Conservation (phyloP, 169 alveolate genomes). For the Eimeria maxima region DNA sequence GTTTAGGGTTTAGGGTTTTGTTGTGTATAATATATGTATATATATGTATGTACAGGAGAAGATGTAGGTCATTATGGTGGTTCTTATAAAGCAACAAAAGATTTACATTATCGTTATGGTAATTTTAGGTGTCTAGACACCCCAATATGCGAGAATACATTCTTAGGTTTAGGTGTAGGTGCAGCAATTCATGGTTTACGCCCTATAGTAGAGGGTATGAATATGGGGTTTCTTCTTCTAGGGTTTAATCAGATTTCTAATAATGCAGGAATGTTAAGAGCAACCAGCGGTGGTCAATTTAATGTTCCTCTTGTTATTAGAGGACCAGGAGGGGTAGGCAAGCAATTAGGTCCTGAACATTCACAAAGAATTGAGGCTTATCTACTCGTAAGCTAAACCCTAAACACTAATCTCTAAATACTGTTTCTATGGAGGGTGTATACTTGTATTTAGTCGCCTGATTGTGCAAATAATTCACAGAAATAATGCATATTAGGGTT, state of each 20-base stretch:
- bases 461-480: too few species aligned
- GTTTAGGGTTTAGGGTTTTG: not conserved
- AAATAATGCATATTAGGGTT: too few species aligned
- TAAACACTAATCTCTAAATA: constrained; percentile 20
- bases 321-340: constrained; percentile 97
- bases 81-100: constrained; percentile 95
- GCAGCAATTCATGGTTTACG: constrained; percentile 91
- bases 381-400: constrained; percentile 90
- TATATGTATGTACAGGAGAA: constrained; percentile 89
- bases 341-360: constrained; percentile 96
- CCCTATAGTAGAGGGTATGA: constrained; percentile 96
- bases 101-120: constrained; percentile 92
- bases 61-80: constrained; percentile 97
- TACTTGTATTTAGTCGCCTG: too few species aligned
- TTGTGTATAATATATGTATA: too few species aligned
- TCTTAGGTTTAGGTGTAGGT: constrained; percentile 91
- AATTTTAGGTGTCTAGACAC: constrained; percentile 93
- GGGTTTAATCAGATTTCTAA: constrained; percentile 95
- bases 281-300: constrained; percentile 93
- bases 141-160: constrained; percentile 96
- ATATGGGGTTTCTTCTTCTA: constrained; percentile 94
- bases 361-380: constrained; percentile 94
- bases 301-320: constrained; percentile 94
- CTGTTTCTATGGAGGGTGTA: not conserved
- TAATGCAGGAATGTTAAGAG: constrained; percentile 94